Base-by-base conservation (phyloP, 2,329 filamentous ascomycete species). In the Apiospora marii region DNA sequence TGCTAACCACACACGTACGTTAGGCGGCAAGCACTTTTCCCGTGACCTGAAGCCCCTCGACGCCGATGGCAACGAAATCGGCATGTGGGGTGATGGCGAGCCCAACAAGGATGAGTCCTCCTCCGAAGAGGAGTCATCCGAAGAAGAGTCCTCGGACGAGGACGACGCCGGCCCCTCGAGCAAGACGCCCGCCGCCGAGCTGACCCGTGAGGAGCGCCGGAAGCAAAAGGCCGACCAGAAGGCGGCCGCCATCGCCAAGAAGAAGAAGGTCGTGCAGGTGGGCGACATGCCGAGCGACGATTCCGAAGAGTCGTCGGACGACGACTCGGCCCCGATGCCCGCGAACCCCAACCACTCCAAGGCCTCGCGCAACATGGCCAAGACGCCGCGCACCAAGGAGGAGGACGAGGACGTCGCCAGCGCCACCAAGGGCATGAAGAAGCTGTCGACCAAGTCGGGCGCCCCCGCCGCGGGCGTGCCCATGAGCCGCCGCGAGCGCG, bases 1-100 rank as follows among this genome's bases (percentile, higher is more conserved):
- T 51, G 44, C 51, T 41, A 41, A 64, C 34, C 8, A 61, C 30
- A 61, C 30, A 64, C 34, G 24, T 41, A 61, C 34, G 41, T 34
- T 76, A 98, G 95, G 95, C 75, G 96, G 96, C 80, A 98, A 98
- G 85, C 92, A 97, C 81, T 99, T 97, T 86, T 98, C 95, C 77
- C 93, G 94, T 76, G 92, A 98, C 82, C 91, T 98, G 67, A 92
- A 94, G 82, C 95, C 95, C 27, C 85, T 96, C 79, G 95, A 98
- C 80, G 92, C 92, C 77, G 94, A 98, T 80, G 96, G 96, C 78
- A 96, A 96, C 80, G 91, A 94, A 77, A 87, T 96, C 75, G 92
- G 93, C 87, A 96, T 98, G 89, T 98, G 96, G 94, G 91, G 89
- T 81, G 84, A 90, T 44, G 84, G 84, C 68, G 78, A 84, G 71